phyloP scores from a whole-genome alignment of 1,284 basidiomycete genomes.

The Sanguinoderma infundibulare region DNA sequence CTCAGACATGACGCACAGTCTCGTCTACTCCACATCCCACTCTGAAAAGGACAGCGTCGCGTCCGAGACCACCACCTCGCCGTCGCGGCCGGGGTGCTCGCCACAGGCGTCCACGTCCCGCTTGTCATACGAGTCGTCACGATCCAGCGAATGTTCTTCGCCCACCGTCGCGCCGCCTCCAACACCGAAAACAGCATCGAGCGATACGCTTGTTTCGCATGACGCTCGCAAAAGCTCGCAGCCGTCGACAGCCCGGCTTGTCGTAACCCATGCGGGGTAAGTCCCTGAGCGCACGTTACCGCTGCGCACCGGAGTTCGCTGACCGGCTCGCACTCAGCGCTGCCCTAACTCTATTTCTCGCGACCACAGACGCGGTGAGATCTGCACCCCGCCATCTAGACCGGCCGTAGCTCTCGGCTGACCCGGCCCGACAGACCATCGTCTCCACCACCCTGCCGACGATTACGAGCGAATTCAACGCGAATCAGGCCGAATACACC shows the following conservation, averaged over 20 bases:
- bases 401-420: constrained; percentile 8
- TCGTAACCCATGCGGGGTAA: constrained; percentile 62
- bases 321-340: constrained; percentile 49
- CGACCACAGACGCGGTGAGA: constrained; percentile 80
- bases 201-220: constrained; percentile 30
- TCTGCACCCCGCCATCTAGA: constrained; percentile 12
- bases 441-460: constrained; percentile 82
- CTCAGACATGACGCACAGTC: constrained; percentile 13
- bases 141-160: constrained; percentile 14
- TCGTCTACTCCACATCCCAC: constrained; percentile 5
- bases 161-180: constrained; percentile 19
- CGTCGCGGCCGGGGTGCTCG: constrained; percentile 2
- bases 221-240: constrained; percentile 17
- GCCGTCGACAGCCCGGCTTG: constrained; percentile 52
- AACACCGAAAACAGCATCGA: constrained; percentile 25
- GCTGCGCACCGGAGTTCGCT: constrained; percentile 17
- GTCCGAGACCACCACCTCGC: not conserved
- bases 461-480: constrained; percentile 67
- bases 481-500: constrained; percentile 73
- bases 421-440: constrained; percentile 59
- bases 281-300: constrained; percentile 15
- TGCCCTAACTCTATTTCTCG: constrained; percentile 76
- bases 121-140: constrained; percentile 23
- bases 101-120: constrained; percentile 9
- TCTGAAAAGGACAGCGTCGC: constrained; percentile 17